phyloP scores from a whole-genome alignment of 768 basidiomycete species.

The Boletus speciosus region DNA sequence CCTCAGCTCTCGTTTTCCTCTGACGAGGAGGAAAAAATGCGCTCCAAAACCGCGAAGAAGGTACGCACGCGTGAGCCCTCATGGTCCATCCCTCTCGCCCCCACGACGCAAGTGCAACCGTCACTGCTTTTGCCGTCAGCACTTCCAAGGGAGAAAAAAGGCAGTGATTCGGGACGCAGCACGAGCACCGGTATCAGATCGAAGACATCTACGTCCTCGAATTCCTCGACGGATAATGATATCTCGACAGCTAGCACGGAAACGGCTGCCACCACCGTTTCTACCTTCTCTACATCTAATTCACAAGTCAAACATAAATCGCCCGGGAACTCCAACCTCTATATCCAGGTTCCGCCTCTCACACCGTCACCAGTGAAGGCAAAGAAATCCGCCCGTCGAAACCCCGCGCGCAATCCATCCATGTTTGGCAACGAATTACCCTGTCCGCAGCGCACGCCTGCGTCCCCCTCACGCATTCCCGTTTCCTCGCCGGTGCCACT shows the following conservation, averaged over 20 bases:
- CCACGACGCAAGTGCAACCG: slow-evolving; percentile 18
- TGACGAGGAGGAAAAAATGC: slow-evolving; percentile 72
- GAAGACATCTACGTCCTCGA: slow-evolving; percentile 27
- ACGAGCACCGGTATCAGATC: slow-evolving; percentile 17
- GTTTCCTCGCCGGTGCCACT: slow-evolving; percentile 27
- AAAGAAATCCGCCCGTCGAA: slow-evolving; percentile 37
- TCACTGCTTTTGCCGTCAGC: slow-evolving; percentile 23
- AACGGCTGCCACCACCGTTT: slow-evolving; percentile 30
- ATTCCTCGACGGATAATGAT: slow-evolving; percentile 32
- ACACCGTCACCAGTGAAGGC: slow-evolving; percentile 15
- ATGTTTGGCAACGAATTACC: slow-evolving; percentile 68
- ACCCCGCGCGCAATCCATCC: slow-evolving; percentile 56
- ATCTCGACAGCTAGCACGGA: slow-evolving; percentile 32
- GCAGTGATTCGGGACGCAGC: slow-evolving; percentile 18
- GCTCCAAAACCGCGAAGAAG: slow-evolving; percentile 62
- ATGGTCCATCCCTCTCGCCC: slow-evolving; percentile 28
- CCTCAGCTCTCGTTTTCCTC: slow-evolving; percentile 55
- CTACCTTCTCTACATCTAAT: slow-evolving; percentile 14
- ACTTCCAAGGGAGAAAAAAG: slow-evolving; percentile 10
- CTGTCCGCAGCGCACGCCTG: slow-evolving; percentile 35
- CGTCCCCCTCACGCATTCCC: slow-evolving; percentile 30
- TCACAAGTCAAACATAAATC: slow-evolving; percentile 18
- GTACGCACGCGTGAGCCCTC: slow-evolving; percentile 38
- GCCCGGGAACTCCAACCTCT: slow-evolving; percentile 16
- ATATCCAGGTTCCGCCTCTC: slow-evolving; percentile 22